phyloP scores from a whole-genome alignment of 2,329 filamentous ascomycete species.

The Penicillium sp. region DNA sequence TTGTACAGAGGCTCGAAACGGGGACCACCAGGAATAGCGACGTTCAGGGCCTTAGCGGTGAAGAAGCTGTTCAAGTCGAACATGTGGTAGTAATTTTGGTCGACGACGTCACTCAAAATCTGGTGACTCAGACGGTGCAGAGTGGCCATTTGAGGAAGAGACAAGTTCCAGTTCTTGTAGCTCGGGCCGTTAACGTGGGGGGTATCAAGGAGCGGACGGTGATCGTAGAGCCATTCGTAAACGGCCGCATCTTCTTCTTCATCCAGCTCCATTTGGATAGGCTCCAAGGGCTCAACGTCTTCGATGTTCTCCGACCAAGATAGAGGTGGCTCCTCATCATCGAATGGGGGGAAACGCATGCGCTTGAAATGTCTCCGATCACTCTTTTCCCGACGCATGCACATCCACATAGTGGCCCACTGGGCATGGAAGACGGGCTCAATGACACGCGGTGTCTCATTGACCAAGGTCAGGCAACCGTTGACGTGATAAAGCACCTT shows the following conservation, averaged over 20 bases:
- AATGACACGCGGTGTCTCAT: slow-evolving; percentile 94
- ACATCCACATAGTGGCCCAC: slow-evolving; percentile 99
- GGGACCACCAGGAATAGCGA: slow-evolving; percentile 95
- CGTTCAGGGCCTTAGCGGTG: slow-evolving; percentile 94
- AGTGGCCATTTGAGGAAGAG: slow-evolving; percentile 92
- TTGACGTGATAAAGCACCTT: slow-evolving; percentile 99
- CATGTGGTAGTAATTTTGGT: slow-evolving; percentile 97
- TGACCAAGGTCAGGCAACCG: slow-evolving; percentile 93
- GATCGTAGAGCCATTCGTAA: slow-evolving; percentile 97
- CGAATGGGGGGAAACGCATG: slow-evolving; percentile 98
- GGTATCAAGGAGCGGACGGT: slow-evolving; percentile 85
- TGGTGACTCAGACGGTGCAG: slow-evolving; percentile 90
- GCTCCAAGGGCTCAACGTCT: slow-evolving; percentile 94
- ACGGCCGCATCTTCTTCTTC: slow-evolving; percentile 90
- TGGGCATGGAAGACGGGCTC: slow-evolving; percentile 97
- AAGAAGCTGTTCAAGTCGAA: slow-evolving; percentile 95
- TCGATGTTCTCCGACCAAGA: slow-evolving; percentile 99
- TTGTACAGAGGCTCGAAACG: slow-evolving; percentile 97
- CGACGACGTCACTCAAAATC: slow-evolving; percentile 85
- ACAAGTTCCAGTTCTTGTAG: slow-evolving; percentile 94
- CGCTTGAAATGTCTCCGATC: slow-evolving; percentile 95
- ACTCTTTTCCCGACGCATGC: slow-evolving; percentile 97
- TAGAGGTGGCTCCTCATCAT: slow-evolving; percentile 95
- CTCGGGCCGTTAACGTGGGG: slow-evolving; percentile 93
- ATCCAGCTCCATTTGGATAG: slow-evolving; percentile 97